Conservation (phyloP, 225 moss, liverwort and hornwort species). For the Marchantia paleacea region DNA sequence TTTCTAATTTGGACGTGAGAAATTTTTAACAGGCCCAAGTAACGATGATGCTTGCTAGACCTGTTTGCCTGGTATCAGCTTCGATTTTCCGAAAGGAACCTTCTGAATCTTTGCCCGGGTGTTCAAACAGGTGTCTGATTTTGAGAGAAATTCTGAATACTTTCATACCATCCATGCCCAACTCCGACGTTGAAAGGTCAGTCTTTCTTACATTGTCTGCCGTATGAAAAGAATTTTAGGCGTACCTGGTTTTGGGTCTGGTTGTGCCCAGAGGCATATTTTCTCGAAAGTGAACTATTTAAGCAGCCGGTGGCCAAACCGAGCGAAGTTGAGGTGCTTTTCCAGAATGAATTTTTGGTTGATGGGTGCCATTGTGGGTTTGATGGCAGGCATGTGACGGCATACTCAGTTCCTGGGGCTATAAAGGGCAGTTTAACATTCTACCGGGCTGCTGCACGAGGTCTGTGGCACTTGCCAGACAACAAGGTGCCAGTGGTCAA, state of each 20-base stretch:
- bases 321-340: not conserved
- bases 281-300: too few relatives aligned
- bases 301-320: not conserved
- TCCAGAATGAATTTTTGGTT: not conserved
- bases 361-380: not conserved
- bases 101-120: too few relatives aligned
- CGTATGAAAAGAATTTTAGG: not conserved
- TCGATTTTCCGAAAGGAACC: too few relatives aligned
- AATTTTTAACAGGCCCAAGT: too few relatives aligned
- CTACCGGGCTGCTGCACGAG: slow-evolving; percentile 58
- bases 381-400: slow-evolving; percentile 52
- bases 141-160: slow-evolving; percentile 29
- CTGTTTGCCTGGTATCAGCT: too few relatives aligned
- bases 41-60: too few relatives aligned
- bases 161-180: slow-evolving; percentile 16
- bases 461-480: slow-evolving; percentile 41
- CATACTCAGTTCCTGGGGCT: slow-evolving; percentile 46
- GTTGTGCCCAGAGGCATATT: too few relatives aligned
- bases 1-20: too few relatives aligned
- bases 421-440: slow-evolving; percentile 50
- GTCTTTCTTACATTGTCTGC: not conserved
- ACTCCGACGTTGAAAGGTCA: slow-evolving; percentile 51
- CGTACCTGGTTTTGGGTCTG: not conserved
- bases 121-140: slow-evolving; percentile 35
- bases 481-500: slow-evolving; percentile 26